Evolutionary conservation across 768 basidiomycete species (phyloP), one percentile per base, ranked within the genome.

Genomic region (Lactarius evosmus): DNA sequence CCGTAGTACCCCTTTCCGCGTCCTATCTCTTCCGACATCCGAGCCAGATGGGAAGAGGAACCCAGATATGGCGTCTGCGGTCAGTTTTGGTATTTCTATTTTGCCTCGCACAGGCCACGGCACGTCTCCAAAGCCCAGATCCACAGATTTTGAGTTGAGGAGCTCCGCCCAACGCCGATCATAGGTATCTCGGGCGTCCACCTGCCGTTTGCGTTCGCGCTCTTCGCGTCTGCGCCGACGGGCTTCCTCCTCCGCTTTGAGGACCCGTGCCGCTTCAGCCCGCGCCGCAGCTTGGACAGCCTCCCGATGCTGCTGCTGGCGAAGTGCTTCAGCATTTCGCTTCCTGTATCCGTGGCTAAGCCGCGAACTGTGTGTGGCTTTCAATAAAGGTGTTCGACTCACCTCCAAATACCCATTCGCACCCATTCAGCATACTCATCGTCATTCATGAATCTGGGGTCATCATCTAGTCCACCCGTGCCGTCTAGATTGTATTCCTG

Each of bases 371-470:
- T 51, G 32, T 36, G 51, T 36, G n/a, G 54, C 19, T 19, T 7
- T 59, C n/a, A 19, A 16, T 38, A 62, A 11, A 17, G 7, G 8
- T 8, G n/a, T 17, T 57, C 6, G 44, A 75, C 84, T 44, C 65
- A 87, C 84, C 85, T 83, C 79, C 91, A 94, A 90, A 97, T 95
- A 53, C 91, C 92, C 29, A 81, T 75, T 66, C 94, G 78, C 56
- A 96, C 77, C 89, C 91, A 95, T 69, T 93, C 91, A 1, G 88
- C 84, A 68, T 96, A 96, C 64, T 92, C 87, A 68, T 95, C 89
- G 8, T 95, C 93, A 64, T 88, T 86, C 88, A 95, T 88, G 54
- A 72, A 67, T 53, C 70, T 72, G 32, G 79, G 78, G 63, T 84
- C 74, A 6, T 74, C 69, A 19, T 70, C 68, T 16, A 67, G 69